Percentiles rank a stretch among this genome's conserved stretches.
phyloP scores from a whole-genome alignment of 2,329 filamentous ascomycete genomes.

The Plectosphaerella sp. region DNA sequence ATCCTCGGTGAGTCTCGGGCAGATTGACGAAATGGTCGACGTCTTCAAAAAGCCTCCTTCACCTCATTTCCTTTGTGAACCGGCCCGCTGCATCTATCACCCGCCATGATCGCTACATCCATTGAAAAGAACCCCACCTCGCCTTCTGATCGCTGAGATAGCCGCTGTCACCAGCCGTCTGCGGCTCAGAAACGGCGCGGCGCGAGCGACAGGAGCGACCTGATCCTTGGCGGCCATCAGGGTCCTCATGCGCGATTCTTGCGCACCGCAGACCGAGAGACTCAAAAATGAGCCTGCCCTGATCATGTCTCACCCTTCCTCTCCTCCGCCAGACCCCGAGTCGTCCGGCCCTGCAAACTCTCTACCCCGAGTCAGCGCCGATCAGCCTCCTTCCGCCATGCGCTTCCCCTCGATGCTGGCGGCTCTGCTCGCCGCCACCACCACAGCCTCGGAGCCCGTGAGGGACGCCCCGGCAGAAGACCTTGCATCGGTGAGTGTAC shows the following conservation, averaged over 20 bases:
- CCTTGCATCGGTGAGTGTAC: slow-evolving; percentile 7
- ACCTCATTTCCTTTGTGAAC: too few relatives aligned
- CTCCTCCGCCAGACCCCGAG: neutral
- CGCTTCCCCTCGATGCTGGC: slow-evolving; percentile 18
- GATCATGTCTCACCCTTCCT: neutral
- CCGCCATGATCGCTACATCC: too few relatives aligned
- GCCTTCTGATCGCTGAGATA: too few relatives aligned
- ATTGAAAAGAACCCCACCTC: too few relatives aligned
- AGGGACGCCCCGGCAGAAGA: neutral
- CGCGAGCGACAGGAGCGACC: neutral
- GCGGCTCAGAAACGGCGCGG: neutral
- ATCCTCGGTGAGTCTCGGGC: too few relatives aligned
- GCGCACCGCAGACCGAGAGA: neutral
- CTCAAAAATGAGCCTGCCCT: too few relatives aligned
- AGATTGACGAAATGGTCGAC: too few relatives aligned
- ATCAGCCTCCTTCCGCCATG: neutral
- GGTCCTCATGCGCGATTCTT: slow-evolving; percentile 3
- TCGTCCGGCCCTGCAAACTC: too few relatives aligned
- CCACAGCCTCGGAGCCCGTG: neutral
- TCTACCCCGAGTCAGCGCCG: too few relatives aligned
- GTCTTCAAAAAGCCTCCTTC: too few relatives aligned
- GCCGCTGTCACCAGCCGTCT: neutral
- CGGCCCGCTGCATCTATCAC: too few relatives aligned
- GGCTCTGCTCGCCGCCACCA: neutral
- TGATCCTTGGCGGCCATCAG: slow-evolving; percentile 11